phyloP scores from a whole-genome alignment of 2,329 filamentous ascomycete species.

The Ceratocystis alfenasii region DNA sequence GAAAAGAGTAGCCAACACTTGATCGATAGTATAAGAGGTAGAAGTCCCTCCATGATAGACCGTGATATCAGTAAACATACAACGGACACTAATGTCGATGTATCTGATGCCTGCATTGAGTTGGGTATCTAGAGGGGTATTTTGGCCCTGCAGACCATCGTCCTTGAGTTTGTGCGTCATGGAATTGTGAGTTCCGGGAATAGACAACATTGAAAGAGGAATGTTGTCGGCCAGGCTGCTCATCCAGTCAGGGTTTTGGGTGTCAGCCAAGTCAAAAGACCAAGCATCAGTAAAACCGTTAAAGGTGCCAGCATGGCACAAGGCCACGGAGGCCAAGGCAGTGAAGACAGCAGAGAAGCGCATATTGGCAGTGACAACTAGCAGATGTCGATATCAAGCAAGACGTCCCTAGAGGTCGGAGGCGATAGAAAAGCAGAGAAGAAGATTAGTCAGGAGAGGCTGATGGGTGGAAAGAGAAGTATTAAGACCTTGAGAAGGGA shows the following conservation, averaged over 20 bases:
- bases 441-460: too few relatives aligned
- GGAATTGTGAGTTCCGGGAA: slow-evolving; percentile 43
- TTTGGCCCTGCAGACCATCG: too few relatives aligned
- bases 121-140: slow-evolving; percentile 31
- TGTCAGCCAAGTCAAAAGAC: slow-evolving; percentile 34
- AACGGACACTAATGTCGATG: slow-evolving; percentile 38
- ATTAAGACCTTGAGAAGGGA: too few relatives aligned
- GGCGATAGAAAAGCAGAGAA: too few relatives aligned
- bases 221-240: slow-evolving; percentile 31
- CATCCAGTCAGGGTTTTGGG: slow-evolving; percentile 35
- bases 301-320: neutral
- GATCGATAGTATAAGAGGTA: slow-evolving; percentile 35
- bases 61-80: slow-evolving; percentile 33
- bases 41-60: slow-evolving; percentile 37
- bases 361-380: neutral
- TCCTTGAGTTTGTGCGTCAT: slow-evolving; percentile 39
- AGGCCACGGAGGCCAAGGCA: neutral
- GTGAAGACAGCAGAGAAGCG: neutral
- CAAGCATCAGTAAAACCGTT: neutral
- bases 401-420: too few relatives aligned
- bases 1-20: slow-evolving; percentile 35
- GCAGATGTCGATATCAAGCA: neutral
- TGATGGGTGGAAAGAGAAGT: too few relatives aligned
- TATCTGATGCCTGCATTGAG: slow-evolving; percentile 38
- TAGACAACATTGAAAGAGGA: slow-evolving; percentile 35